Base-by-base conservation (phyloP, 495 filamentous ascomycete species). In the Hypoxylon cercidicola region DNA sequence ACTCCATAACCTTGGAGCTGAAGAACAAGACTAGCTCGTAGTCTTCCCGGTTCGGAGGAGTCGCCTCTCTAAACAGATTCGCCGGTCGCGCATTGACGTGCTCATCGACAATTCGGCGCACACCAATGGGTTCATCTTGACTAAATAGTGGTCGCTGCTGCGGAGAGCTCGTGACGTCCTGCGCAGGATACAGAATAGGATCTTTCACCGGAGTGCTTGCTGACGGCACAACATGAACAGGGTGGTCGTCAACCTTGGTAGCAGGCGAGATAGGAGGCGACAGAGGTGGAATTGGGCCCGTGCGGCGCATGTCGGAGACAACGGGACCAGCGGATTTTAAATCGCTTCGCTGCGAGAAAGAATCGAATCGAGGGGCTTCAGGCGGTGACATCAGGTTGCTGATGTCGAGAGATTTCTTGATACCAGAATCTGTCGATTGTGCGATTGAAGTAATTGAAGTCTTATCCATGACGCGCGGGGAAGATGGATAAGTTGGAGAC, bases 311-410 rank as follows among this genome's bases (percentile, higher is more conserved):
- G 72, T 78, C 46, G 70, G 78, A 62, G 65, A 70, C 15, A 18
- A 55, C 44, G 46, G 73, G 72, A 18, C 73, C 58, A 55, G 75
- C 71, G 37, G 60, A 35, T 11, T 63, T 65, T 18, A 60, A 61
- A 46, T 60, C 59, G 12, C 34, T 44, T 48, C 46, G 35, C 18
- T 69, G 67, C 16, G 78, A 74, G 74, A 90, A 91, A 44, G 70
- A 84, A 44, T 92, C 89, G 48, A 86, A 76, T 18, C 84, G 84
- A 64, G 85, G 81, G 8, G 80, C 77, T 70, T 91, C 89, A 45
- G 90, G 90, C 19, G 90, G 90, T 34, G 90, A 93, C 86, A 93
- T 89, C 35, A 93, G 81, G 72, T 82, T 91, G 70, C 83, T 78
- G 54, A 80, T 78, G 60, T 78, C 73, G 21, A 72, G 68, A 1